These are phyloP conservation scores for Plantago ovata DNA, from an alignment of 257 asterid species.

Conservation along the genomic window DNA sequence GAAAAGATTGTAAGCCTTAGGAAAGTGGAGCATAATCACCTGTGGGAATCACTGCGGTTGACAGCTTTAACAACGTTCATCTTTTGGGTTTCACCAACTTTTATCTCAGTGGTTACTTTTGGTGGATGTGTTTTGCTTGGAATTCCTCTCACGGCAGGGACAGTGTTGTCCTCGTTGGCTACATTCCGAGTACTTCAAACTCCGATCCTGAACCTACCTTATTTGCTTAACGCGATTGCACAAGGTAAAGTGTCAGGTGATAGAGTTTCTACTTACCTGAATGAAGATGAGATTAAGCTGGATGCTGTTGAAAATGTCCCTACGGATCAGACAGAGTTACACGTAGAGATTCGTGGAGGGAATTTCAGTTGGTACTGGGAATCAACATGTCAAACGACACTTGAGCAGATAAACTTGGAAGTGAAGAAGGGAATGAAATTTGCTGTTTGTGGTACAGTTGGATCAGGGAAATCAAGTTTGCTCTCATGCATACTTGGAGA, in stretches of 20 bases:
- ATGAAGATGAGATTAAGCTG: slow-evolving; percentile 64
- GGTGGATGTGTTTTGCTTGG: slow-evolving; percentile 82
- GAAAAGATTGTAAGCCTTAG: slow-evolving; percentile 48
- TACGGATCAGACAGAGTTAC: slow-evolving; percentile 34
- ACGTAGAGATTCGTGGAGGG: slow-evolving; percentile 60
- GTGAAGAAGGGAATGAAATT: slow-evolving; percentile 85
- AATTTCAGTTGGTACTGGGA: slow-evolving; percentile 65
- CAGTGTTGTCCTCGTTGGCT: slow-evolving; percentile 80
- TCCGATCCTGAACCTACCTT: slow-evolving; percentile 85
- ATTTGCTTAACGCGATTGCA: slow-evolving; percentile 70
- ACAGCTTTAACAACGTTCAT: slow-evolving; percentile 53
- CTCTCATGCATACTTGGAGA: slow-evolving; percentile 84
- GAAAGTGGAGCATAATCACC: slow-evolving; percentile 59
- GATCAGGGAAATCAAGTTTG: slow-evolving; percentile 93
- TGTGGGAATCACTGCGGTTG: slow-evolving; percentile 71
- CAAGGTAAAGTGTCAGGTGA: slow-evolving; percentile 90
- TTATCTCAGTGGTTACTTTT: slow-evolving; percentile 75
- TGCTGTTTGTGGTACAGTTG: slow-evolving; percentile 92
- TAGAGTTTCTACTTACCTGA: slow-evolving; percentile 71
- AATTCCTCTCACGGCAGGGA: slow-evolving; percentile 85
- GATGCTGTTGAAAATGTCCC: slow-evolving; percentile 53
- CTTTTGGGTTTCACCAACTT: slow-evolving; percentile 89
- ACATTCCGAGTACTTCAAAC: slow-evolving; percentile 94
- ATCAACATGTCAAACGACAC: slow-evolving; percentile 36
- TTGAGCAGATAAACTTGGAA: slow-evolving; percentile 48